phyloP scores from a whole-genome alignment of 2,329 filamentous ascomycete species.

The Penicillium aurantiogriseum region DNA sequence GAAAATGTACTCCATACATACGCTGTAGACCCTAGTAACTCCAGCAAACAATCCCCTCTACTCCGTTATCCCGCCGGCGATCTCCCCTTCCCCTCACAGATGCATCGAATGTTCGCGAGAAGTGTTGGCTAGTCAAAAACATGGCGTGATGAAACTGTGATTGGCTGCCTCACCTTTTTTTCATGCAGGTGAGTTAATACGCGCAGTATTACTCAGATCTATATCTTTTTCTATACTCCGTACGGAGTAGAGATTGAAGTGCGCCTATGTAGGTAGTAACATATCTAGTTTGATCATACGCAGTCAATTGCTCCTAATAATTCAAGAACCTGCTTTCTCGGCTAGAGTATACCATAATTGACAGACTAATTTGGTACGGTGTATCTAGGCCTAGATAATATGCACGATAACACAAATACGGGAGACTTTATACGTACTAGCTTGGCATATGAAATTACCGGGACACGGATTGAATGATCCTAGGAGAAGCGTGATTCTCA shows the following conservation, averaged over 20 bases:
- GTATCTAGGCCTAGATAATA: neutral
- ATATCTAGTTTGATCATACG: neutral
- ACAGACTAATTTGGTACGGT: neutral
- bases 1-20: neutral
- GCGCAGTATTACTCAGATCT: conserved; percentile 5
- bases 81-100: conserved; percentile 2
- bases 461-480: neutral
- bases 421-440: neutral
- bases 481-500: neutral
- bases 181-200: neutral
- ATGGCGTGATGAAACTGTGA: neutral
- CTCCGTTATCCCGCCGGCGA: neutral
- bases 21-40: neutral
- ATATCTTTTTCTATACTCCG: neutral
- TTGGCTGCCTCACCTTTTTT: conserved; percentile 3
- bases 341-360: neutral
- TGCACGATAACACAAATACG: neutral
- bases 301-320: neutral
- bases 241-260: neutral
- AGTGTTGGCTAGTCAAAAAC: neutral
- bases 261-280: no score
- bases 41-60: conserved; percentile 1
- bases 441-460: neutral
- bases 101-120: conserved; percentile 8
- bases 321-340: no score